A percentile compares a stretch with the other conserved stretches of the same genome.
phyloP scores from a whole-genome alignment of 2,329 filamentous ascomycete genomes.

The Penicillium rolfsii region DNA sequence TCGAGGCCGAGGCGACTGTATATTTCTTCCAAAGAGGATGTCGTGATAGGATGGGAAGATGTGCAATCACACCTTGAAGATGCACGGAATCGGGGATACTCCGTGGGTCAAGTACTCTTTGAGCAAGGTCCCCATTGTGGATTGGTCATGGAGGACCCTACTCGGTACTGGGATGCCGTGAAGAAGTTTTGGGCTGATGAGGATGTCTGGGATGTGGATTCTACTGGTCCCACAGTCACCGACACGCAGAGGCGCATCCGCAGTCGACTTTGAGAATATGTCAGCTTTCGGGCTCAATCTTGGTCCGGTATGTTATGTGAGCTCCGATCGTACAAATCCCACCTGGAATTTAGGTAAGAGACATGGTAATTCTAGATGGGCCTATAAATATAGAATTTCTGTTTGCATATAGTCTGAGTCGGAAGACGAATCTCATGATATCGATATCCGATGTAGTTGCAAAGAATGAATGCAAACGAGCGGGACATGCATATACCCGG shows the following conservation, averaged over 20 bases:
- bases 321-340: background rate
- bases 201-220: constrained; percentile 8
- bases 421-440: background rate
- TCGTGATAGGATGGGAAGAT: constrained; percentile 26
- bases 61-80: constrained; percentile 25
- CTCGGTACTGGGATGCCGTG: constrained; percentile 24
- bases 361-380: background rate
- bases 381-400: background rate
- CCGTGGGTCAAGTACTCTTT: constrained; percentile 21
- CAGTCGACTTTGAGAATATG: background rate
- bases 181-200: constrained; percentile 19
- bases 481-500: background rate
- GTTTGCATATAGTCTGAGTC: background rate
- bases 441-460: constrained; percentile 3
- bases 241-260: background rate
- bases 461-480: constrained; percentile 15
- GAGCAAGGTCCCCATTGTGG: constrained; percentile 24
- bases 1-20: constrained; percentile 19
- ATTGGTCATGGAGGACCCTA: constrained; percentile 24
- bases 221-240: background rate
- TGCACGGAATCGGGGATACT: constrained; percentile 17
- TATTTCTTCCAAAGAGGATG: constrained; percentile 25
- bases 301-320: background rate
- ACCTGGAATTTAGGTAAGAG: background rate
- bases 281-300: background rate